Percentiles rank a stretch among this genome's conserved stretches.
These are phyloP conservation scores for Pythium plurisporium DNA, from an alignment of 352 stramenopile species.

Conservation along the genomic window DNA sequence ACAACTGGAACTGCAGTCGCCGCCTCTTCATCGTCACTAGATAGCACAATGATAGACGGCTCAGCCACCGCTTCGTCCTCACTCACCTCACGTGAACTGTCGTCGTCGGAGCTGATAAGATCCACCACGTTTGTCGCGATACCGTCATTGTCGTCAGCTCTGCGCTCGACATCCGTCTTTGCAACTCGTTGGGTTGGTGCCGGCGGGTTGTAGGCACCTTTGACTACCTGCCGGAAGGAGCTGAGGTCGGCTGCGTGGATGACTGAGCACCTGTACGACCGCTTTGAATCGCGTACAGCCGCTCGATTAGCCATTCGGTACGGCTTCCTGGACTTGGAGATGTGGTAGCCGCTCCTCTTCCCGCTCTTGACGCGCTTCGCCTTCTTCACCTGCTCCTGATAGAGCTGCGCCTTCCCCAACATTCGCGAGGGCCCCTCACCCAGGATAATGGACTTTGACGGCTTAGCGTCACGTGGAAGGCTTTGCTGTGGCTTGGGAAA, in stretches of 20 bases:
- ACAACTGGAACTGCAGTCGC: too few relatives aligned
- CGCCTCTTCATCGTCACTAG: background rate
- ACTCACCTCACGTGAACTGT: too few relatives aligned
- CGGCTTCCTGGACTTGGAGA: background rate
- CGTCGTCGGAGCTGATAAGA: constrained; percentile 2
- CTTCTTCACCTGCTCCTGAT: background rate
- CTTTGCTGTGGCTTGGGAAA: background rate
- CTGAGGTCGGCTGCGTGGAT: background rate
- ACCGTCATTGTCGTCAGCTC: background rate
- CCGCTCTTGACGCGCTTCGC: background rate
- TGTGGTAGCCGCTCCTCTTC: background rate
- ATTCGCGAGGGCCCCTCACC: background rate
- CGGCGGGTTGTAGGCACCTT: background rate
- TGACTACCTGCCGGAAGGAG: background rate
- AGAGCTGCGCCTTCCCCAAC: background rate
- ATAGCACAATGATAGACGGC: too few relatives aligned
- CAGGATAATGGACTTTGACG: background rate
- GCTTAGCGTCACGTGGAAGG: background rate
- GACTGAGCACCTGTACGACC: background rate
- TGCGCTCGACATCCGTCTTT: background rate
- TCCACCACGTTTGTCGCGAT: too few relatives aligned
- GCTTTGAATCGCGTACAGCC: background rate
- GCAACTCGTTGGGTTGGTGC: background rate
- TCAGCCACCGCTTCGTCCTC: background rate
- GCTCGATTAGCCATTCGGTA: background rate